phyloP scores from a whole-genome alignment of 345 rosid species.

The Corchorus olitorius region DNA sequence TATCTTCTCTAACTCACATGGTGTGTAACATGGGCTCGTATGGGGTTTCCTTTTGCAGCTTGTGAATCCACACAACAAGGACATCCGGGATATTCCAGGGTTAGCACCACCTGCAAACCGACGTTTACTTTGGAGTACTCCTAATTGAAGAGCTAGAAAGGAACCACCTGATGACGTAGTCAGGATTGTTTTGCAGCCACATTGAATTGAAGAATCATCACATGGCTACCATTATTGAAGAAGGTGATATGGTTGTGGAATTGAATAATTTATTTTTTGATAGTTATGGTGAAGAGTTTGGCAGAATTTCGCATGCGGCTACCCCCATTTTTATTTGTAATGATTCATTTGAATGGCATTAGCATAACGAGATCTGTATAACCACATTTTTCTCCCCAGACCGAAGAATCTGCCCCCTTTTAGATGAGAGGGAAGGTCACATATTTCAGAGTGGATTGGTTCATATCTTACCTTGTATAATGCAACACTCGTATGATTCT shows the following conservation, averaged over 20 bases:
- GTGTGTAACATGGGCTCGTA: neutral
- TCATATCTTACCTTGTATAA: slow-evolving; percentile 20
- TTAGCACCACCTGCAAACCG: slow-evolving; percentile 89
- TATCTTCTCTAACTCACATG: neutral
- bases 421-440: neutral
- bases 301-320: slow-evolving; percentile 6
- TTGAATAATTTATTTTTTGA: neutral
- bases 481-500: slow-evolving; percentile 8
- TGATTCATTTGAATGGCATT: neutral
- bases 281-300: neutral
- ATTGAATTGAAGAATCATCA: slow-evolving; percentile 2
- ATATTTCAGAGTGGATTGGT: slow-evolving; percentile 16
- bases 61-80: slow-evolving; percentile 88
- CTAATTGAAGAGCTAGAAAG: slow-evolving; percentile 24
- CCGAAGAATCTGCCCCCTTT: neutral
- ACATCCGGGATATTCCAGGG: slow-evolving; percentile 86
- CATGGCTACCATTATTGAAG: neutral
- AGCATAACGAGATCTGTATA: slow-evolving; percentile 5
- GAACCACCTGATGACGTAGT: slow-evolving; percentile 4
- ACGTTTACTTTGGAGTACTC: slow-evolving; percentile 67
- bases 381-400: too few species aligned
- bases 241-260: slow-evolving; percentile 14
- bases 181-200: slow-evolving; percentile 13
- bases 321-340: neutral
- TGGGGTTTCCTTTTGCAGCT: slow-evolving; percentile 45